Conservation (phyloP, 305 asterid genomes). For the Stenogyne calaminthoides region DNA sequence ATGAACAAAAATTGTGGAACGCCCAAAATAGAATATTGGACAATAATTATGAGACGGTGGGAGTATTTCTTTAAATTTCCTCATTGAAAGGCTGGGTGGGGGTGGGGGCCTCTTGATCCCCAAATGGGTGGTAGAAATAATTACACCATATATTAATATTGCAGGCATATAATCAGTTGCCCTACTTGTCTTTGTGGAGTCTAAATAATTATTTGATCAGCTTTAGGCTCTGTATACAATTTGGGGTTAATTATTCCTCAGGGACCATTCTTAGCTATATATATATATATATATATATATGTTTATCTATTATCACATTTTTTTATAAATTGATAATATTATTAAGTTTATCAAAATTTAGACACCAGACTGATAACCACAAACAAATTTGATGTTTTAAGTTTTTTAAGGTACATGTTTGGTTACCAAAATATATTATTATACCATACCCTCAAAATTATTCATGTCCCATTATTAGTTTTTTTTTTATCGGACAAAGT, state of each 20-base stretch:
- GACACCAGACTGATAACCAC: background rate
- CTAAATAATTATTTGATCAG: conserved; percentile 33
- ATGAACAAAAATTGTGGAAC: too few species aligned
- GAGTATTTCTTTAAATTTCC: too few species aligned
- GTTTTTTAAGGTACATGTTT: background rate
- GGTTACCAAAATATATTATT: background rate
- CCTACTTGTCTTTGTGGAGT: conserved; percentile 31
- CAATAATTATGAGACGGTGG: too few species aligned
- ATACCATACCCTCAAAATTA: too few species aligned
- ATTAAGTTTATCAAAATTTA: background rate
- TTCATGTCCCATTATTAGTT: background rate
- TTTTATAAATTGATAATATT: background rate
- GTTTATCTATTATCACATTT: background rate
- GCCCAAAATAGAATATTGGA: too few species aligned
- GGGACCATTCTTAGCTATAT: conserved; percentile 35
- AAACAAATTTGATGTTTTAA: background rate
- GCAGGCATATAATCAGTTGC: conserved; percentile 1
- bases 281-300: too few species aligned
- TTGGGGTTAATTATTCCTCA: conserved; percentile 30
- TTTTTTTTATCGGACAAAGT: too few species aligned
- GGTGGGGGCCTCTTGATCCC: conserved; percentile 37
- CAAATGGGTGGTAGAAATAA: conserved; percentile 48
- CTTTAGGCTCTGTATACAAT: conserved; percentile 28
- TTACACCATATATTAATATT: conserved; percentile 20
- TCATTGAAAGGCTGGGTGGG: background rate